Base-by-base conservation (phyloP, 1,284 basidiomycete species). In the Malassezia slooffiae region DNA sequence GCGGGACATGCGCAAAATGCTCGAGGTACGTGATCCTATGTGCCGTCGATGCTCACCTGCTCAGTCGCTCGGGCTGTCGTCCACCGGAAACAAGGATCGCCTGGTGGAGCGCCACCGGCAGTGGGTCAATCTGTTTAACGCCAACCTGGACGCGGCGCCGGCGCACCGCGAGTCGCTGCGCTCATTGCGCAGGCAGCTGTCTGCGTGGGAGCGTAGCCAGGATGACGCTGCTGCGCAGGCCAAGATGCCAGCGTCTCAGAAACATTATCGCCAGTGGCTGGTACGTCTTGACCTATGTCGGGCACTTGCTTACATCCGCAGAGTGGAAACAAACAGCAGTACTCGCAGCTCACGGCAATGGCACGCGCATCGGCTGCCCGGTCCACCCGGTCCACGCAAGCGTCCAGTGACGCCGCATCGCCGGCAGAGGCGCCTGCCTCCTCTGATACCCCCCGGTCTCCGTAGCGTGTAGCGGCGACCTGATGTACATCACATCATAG, bases 121-220 rank as follows among this genome's bases (percentile, higher is more conserved):
- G 21, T 67, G 62, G 62, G 43, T 67, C 41, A 65, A 64, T 39
- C 38, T 65, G 16, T 67, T 53, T 45, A 67, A 67, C 38, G 62
- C 58, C 28, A 67, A 67, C 27, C 51, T 67, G 10, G 64, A 67
- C 35, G 58, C 64, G 9, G 51, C 58, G 1, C 55, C 54, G 13
- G 54, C 47, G 9, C 40, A 55, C 16, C 55, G 58, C 15, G 47
- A 46, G 15, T 46, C 38, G 10, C 27, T 43, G 11, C 12, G 35
- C n/a, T 34, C 47, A 15, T 52, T 67, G 4, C 39, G 55, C 15
- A 50, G 48, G 16, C 53, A 57, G 16, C 49, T 67, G 8, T 29
- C 32, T 2, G 51, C 53, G 5, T 65, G 60, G 60, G 64, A 67
- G 38, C 40, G 49, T 8, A 47, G 41, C 4, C 49, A 51, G 17